Conservation (phyloP, 1,139 yeast species). For the Eremothecium cymbalariae region DNA sequence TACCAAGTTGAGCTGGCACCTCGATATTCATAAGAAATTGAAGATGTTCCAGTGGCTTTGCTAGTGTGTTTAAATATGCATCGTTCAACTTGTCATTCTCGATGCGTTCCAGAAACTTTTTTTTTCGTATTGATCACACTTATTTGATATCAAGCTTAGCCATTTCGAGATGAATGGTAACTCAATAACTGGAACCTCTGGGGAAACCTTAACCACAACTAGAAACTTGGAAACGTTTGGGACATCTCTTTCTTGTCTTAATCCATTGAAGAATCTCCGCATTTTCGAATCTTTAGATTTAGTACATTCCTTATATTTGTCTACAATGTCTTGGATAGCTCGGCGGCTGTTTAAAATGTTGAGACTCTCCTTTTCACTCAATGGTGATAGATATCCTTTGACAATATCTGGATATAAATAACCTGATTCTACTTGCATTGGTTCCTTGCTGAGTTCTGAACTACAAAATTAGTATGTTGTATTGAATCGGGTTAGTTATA, state of each 20-base stretch:
- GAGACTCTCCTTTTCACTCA: background rate
- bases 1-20: constrained; percentile 4
- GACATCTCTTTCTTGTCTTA: constrained; percentile 1
- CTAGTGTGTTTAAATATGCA: background rate
- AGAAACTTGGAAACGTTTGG: background rate
- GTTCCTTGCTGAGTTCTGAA: background rate
- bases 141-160: constrained; percentile 1
- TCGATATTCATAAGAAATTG: constrained; percentile 2
- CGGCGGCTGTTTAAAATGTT: constrained; percentile 4
- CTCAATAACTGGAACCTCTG: constrained; percentile 1
- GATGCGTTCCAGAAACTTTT: constrained; percentile 2
- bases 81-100: constrained; percentile 1
- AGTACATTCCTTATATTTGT: background rate
- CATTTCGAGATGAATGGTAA: background rate
- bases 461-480: background rate
- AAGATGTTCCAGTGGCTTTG: constrained; percentile 2
- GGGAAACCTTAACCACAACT: constrained; percentile 1
- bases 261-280: constrained; percentile 5
- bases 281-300: constrained; percentile 3
- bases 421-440: constrained; percentile 5
- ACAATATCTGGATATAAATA: constrained; percentile 3
- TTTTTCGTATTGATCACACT: background rate
- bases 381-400: constrained; percentile 3
- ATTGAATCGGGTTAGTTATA: background rate
- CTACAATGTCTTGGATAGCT: constrained; percentile 4